Evolutionary conservation across 129 eudicot species (phyloP).

Genomic region (Helichrysum umbraculigerum): DNA sequence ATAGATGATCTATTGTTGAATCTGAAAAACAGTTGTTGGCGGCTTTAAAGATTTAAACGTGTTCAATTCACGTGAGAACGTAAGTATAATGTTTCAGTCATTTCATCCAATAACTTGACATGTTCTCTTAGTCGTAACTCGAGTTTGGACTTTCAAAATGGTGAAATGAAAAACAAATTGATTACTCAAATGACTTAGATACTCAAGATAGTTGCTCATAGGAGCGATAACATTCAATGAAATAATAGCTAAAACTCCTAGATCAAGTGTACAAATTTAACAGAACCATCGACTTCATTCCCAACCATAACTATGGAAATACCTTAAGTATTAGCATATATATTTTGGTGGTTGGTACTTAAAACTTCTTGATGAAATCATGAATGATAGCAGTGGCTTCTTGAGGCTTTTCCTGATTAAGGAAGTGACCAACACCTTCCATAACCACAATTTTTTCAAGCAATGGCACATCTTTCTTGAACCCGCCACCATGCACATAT

Average conservation of each 20-base stretch:
- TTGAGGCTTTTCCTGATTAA: conserved; percentile 74
- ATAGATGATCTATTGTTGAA: too few relatives aligned
- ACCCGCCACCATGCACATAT: conserved; percentile 70
- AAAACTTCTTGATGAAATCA: conserved; percentile 62
- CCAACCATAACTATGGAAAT: conserved; percentile 19
- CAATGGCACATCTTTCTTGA: conserved; percentile 77
- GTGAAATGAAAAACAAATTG: neutral
- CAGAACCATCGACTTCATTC: conserved; percentile 34
- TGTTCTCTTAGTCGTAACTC: too few relatives aligned
- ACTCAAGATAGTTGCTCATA: conserved; percentile 21
- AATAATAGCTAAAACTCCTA: conserved; percentile 5
- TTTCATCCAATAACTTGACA: too few relatives aligned
- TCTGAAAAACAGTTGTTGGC: neutral
- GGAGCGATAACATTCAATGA: conserved; percentile 1
- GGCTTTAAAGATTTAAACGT: neutral
- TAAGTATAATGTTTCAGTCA: neutral
- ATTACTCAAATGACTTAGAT: conserved; percentile 17
- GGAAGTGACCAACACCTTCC: conserved; percentile 81
- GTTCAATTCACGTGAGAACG: neutral
- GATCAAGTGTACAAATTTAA: conserved; percentile 13
- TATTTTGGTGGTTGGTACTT: conserved; percentile 19
- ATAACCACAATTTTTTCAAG: conserved; percentile 63
- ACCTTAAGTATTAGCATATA: neutral
- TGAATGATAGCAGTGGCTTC: conserved; percentile 51
- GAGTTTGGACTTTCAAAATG: neutral